Base-by-base conservation (phyloP, 176 grass and related monocot genomes). In the Aegilops umbellulata region DNA sequence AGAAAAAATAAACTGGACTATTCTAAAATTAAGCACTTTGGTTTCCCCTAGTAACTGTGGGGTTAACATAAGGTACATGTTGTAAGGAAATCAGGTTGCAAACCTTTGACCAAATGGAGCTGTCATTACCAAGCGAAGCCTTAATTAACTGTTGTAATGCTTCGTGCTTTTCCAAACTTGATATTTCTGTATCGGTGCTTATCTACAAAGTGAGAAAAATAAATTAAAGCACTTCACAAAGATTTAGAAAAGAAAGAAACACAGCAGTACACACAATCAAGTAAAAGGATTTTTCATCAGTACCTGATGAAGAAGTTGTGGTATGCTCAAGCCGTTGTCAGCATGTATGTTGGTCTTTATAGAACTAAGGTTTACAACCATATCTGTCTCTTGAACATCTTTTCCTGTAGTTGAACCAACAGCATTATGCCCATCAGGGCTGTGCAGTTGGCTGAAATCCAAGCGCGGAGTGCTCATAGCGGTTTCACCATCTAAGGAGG, bases 41-140 rank as follows among this genome's bases (percentile, higher is more conserved):
- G 26, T 38, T 72, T 74, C 38, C 61, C 5, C 19, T 44, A 65
- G 36, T 17, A 64, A 65, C 60, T 65, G 73, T 19, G 26, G 27
- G 10, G 11, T 76, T 89, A 81, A 36, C 20, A 6, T 51, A 79
- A 42, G 29, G 60, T 76, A 80, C 2, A 83, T 66, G 74, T 34
- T 57, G 34, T 46, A 67, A 24, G 39, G 77, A 44, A 83, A 89
- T 74, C 26, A 85, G 42, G n/a, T 86, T 35, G 41, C 82, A 84
- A 86, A 99, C 97, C 94, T 99, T 99, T 86, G 87, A 90, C 97
- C 97, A 99, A 78, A 99, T 82, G 78, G 94, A 93, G 64, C 57
- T 90, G 85, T 91, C 92, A 78, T 94, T 93, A 85, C 81, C 80
- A 1, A 75, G 19, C 15, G 97, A 99, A 86, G 88, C 82, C 90